Evolutionary conservation across 129 eudicot genomes (phyloP), one percentile per base, ranked within the genome.

Genomic region (Lactuca saligna): DNA sequence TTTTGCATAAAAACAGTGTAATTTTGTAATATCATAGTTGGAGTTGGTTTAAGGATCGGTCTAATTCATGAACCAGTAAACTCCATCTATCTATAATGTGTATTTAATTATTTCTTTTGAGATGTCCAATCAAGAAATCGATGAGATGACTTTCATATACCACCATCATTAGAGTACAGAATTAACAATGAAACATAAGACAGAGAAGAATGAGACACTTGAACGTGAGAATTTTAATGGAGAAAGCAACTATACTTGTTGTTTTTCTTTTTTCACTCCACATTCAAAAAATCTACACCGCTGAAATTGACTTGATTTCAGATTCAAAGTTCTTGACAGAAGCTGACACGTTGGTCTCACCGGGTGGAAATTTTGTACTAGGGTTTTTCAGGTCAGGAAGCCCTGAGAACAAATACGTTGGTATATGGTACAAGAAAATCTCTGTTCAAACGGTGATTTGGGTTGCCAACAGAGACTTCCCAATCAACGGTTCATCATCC

Each of bases 401-500:
- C 16, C 32, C 76, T 3, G 66, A 9, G 1, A 70, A 41, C 31
- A 39, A 60, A 17, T 77, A 77, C 39, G 58, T 77, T 33, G 81
- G 81, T 54, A 63, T 77, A 8, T 70, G 81, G 81, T 77, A 54
- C 55, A 69, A 77, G 16, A 69, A 57, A 16, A 56, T 69, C 13
- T 48, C 76, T 4, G 3, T 35, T 54, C 16, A 16, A 25, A 65
- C 78, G 0, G 60, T 77, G 6, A 67, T 77, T 33, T 77, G 76
- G 81, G 81, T 77, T 8, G 76, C 81, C 66, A 77, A 77, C 39
- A 42, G 76, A 62, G 53, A 70, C 53, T 16, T 3, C 41, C 76
- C 81, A 4, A 15, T 63, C 71, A 17, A 53, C 2, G 55, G 56
- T 35, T n/a, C 44, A 48, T 74, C 73, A 42, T 25, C 15, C 3